Conservation (phyloP, 495 filamentous ascomycete genomes). For the Cudoniella acicularis region DNA sequence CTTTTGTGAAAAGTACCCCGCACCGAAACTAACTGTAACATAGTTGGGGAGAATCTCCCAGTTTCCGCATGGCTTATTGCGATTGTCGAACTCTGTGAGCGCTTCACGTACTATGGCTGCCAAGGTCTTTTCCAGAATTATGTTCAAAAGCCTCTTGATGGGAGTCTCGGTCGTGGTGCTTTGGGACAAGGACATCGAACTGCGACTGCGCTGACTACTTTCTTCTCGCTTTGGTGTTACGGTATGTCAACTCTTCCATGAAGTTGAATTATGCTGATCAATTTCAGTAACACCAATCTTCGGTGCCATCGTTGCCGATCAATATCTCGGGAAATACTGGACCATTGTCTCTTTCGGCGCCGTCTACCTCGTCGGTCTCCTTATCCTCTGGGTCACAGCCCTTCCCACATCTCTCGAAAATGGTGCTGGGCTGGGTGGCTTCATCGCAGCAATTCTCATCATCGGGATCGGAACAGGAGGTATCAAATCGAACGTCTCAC, state of each 20-base stretch:
- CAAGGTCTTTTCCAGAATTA: slow-evolving; percentile 13
- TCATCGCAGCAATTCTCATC: slow-evolving; percentile 36
- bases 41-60: slow-evolving; percentile 5
- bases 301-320: slow-evolving; percentile 30
- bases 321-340: slow-evolving; percentile 30
- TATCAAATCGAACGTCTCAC: slow-evolving; percentile 64
- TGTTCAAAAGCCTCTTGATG: slow-evolving; percentile 2
- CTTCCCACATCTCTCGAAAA: slow-evolving; percentile 44
- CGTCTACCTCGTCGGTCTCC: slow-evolving; percentile 44
- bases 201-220: slow-evolving; percentile 3
- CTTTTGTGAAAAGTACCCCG: background rate
- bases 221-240: slow-evolving; percentile 4
- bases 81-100: slow-evolving; percentile 13
- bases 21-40: background rate
- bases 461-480: slow-evolving; percentile 58
- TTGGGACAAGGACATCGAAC: slow-evolving; percentile 2
- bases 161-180: slow-evolving; percentile 8
- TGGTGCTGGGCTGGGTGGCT: slow-evolving; percentile 40
- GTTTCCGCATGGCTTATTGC: slow-evolving; percentile 12
- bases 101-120: slow-evolving; percentile 14
- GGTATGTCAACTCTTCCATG: background rate
- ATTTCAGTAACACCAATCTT: slow-evolving; percentile 6
- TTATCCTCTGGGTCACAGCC: slow-evolving; percentile 46
- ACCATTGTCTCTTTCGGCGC: slow-evolving; percentile 28
- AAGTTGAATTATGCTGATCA: background rate